A percentile compares a stretch with the other conserved stretches of the same genome.
Conservation (phyloP, 2,329 filamentous ascomycete genomes). For the Pyricularia pennisetigena region DNA sequence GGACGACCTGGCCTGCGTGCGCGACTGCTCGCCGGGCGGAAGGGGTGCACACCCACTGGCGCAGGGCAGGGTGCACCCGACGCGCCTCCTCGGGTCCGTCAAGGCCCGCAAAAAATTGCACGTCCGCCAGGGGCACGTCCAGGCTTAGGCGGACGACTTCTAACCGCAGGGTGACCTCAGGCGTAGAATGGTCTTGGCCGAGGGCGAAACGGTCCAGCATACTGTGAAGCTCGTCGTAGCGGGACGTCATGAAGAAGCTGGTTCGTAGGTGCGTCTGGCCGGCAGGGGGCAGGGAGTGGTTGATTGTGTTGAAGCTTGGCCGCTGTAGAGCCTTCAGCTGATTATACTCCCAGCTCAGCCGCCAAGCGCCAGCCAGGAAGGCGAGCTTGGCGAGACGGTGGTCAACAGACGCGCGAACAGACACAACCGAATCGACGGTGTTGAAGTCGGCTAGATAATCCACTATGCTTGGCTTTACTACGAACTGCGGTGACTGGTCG, state of each 20-base stretch:
- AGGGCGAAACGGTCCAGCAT: constrained; percentile 13
- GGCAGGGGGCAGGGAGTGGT: neutral
- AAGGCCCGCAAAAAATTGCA: constrained; percentile 31
- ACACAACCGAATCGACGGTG: neutral
- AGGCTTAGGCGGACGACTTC: constrained; percentile 25
- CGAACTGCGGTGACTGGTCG: neutral
- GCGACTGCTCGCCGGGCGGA: neutral
- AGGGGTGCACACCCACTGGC: constrained; percentile 20
- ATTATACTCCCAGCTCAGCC: constrained; percentile 19
- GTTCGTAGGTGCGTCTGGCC: constrained; percentile 16
- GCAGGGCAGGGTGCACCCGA: constrained; percentile 20
- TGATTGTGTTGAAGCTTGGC: constrained; percentile 1
- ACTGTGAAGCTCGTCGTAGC: constrained; percentile 18
- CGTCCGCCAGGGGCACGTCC: constrained; percentile 28
- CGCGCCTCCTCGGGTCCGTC: constrained; percentile 27
- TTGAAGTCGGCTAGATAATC: constrained; percentile 6
- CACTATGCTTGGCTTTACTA: constrained; percentile 10
- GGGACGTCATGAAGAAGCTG: constrained; percentile 15
- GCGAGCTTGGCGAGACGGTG: constrained; percentile 4
- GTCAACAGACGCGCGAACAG: neutral
- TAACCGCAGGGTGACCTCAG: constrained; percentile 20
- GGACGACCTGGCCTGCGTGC: neutral
- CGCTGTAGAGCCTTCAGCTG: constrained; percentile 17
- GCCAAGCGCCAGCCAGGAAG: constrained; percentile 16
- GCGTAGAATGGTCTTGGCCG: neutral